Evolutionary conservation across 495 filamentous ascomycete species (phyloP), one percentile per base, ranked within the genome.

Genomic region (Xylaria castorea): DNA sequence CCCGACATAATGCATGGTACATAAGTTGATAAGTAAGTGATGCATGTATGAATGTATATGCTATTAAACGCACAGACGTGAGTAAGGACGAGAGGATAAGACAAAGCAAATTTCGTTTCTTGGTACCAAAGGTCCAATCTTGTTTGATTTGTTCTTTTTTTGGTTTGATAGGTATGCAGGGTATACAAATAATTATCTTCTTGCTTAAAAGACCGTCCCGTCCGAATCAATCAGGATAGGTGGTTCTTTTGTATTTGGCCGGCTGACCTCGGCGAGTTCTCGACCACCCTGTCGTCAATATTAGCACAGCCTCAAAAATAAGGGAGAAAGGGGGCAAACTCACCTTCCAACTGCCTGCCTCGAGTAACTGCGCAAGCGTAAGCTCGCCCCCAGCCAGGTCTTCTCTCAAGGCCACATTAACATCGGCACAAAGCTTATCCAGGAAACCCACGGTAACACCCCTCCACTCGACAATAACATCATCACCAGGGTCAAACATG

Each of bases 281-380:
- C 96, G 90, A 70, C 96, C 96, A 78, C 95, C 97, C 96, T 98
- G 72, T 44, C 25, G 18, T 44, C 5, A 65, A 64, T 32, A 46
- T 87, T 79, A 87, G 76, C 53, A 58, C 53, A 16, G 14, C 20
- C 53, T 9, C 9, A 40, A 61, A 69, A 30, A 34, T 32, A 7
- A 5, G 36, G 32, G 64, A 14, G 5, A 27, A 22, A 38, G 22
- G 25, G 46, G 11, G 36, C 3, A 38, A 72, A 73, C 83, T 76
- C 53, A 97, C 95, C 92, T 99, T 99, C 94, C 94, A 97, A 74
- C 92, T 93, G n/a, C 94, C 94, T 1, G 94, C 93, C 80, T 97
- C 94, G 60, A 97, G 79, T 83, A 97, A 88, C 79, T 97, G 94
- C 16, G 93, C 88, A 74, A 97, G 75, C 46, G 80, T 91, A 73